phyloP scores from a whole-genome alignment of 345 rosid species.

The Psidium guajava region DNA sequence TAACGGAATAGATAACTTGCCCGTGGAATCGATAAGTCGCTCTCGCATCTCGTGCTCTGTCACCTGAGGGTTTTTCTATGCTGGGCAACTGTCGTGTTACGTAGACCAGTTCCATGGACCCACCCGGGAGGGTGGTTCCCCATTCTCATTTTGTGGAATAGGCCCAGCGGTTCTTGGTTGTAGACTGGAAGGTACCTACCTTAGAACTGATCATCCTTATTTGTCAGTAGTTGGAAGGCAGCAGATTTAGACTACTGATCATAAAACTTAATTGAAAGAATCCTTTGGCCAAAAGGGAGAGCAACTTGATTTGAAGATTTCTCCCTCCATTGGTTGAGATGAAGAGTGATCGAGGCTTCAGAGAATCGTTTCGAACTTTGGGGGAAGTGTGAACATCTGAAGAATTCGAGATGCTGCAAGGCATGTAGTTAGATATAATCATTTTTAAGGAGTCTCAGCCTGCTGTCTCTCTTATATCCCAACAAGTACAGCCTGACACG shows the following conservation, averaged over 20 bases:
- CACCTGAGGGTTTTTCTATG: no score
- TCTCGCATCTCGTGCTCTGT: background rate
- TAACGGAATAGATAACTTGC: background rate
- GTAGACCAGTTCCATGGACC: no score
- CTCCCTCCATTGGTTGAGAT: background rate
- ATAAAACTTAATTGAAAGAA: background rate
- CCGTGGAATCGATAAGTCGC: background rate
- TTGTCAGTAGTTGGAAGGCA: background rate
- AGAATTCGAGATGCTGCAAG: background rate
- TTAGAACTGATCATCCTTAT: no score
- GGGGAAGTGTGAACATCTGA: background rate
- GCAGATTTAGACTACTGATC: background rate
- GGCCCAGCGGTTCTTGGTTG: no score
- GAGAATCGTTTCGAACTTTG: background rate
- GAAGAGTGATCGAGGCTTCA: background rate
- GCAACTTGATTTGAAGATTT: background rate
- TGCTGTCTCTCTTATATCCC: background rate
- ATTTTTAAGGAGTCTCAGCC: background rate
- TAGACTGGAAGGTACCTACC: no score
- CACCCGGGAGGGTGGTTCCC: no score
- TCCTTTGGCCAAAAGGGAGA: background rate
- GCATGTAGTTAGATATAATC: background rate
- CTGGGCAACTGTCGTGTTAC: no score
- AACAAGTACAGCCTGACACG: no score
- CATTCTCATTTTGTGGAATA: no score